Percentiles rank a stretch among this genome's conserved stretches.
phyloP scores from a whole-genome alignment of 2,329 filamentous ascomycete species.

The Blastomyces gilchristii region DNA sequence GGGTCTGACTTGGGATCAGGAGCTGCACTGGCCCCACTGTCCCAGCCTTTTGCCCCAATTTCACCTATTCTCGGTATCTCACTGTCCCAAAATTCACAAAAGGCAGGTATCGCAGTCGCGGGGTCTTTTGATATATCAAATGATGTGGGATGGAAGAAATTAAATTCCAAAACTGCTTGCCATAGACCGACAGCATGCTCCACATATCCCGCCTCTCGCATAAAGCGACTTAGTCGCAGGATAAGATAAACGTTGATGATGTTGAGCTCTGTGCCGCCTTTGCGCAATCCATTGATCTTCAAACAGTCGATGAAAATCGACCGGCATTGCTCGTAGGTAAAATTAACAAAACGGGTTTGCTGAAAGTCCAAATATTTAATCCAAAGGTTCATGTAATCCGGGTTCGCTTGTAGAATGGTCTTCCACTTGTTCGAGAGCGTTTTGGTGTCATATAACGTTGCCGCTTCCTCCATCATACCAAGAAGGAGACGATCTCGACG shows the following conservation, averaged over 20 bases:
- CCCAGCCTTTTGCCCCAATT: constrained; percentile 59
- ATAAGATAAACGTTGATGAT: constrained; percentile 57
- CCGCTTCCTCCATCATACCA: constrained; percentile 62
- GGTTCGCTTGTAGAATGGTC: constrained; percentile 46
- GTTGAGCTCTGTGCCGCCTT: constrained; percentile 17
- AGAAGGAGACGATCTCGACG: constrained; percentile 53
- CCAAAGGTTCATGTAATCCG: constrained; percentile 58
- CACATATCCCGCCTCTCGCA: constrained; percentile 65
- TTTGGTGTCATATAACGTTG: constrained; percentile 60
- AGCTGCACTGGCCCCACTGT: constrained; percentile 16
- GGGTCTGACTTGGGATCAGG: constrained; percentile 29
- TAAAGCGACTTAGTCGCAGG: constrained; percentile 60
- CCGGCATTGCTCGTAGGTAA: constrained; percentile 58
- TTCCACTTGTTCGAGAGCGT: constrained; percentile 56
- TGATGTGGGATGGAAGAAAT: constrained; percentile 47
- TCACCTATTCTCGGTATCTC: constrained; percentile 75
- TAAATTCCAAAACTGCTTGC: constrained; percentile 70
- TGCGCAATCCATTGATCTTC: constrained; percentile 24
- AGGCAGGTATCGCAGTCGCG: constrained; percentile 27
- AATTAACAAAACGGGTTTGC: constrained; percentile 56
- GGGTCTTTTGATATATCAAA: constrained; percentile 16
- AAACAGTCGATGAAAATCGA: constrained; percentile 51
- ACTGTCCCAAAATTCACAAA: constrained; percentile 77
- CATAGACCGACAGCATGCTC: constrained; percentile 70
- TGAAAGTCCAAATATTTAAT: constrained; percentile 59